These are phyloP conservation scores for Erucastrum elatum DNA, from an alignment of 345 rosid species.

Conservation along the genomic window DNA sequence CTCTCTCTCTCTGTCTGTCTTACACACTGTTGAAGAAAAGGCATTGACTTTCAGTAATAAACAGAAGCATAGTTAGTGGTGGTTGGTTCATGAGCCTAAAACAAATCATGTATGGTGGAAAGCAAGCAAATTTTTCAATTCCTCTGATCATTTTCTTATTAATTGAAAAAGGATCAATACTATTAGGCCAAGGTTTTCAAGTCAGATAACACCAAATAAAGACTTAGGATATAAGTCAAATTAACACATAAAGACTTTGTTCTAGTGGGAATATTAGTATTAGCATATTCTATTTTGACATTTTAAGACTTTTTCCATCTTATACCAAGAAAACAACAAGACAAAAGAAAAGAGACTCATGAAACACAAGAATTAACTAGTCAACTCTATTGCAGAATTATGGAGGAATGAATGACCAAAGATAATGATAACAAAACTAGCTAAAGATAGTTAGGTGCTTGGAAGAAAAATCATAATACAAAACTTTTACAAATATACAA, in stretches of 20 bases:
- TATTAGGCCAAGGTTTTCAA: constrained; percentile 6
- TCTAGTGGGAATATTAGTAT: constrained; percentile 33
- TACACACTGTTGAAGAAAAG: constrained; percentile 49
- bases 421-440: neutral
- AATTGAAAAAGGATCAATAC: neutral
- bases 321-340: constrained; percentile 15
- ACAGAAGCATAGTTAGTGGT: constrained; percentile 25
- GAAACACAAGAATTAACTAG: constrained; percentile 28
- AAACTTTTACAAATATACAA: neutral
- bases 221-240: constrained; percentile 26
- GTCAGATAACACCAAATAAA: constrained; percentile 12
- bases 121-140: constrained; percentile 12
- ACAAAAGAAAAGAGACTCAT: constrained; percentile 19
- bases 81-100: constrained; percentile 14
- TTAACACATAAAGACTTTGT: neutral
- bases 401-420: constrained; percentile 12
- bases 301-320: neutral
- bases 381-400: constrained; percentile 29
- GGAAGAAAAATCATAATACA: constrained; percentile 6
- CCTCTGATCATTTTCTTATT: constrained; percentile 13
- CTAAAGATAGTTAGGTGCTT: neutral
- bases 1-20: constrained; percentile 40
- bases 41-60: constrained; percentile 59
- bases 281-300: constrained; percentile 31
- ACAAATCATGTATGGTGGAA: constrained; percentile 17